Conservation (phyloP, 352 stramenopile genomes). For the Phytophthora palmivora region DNA sequence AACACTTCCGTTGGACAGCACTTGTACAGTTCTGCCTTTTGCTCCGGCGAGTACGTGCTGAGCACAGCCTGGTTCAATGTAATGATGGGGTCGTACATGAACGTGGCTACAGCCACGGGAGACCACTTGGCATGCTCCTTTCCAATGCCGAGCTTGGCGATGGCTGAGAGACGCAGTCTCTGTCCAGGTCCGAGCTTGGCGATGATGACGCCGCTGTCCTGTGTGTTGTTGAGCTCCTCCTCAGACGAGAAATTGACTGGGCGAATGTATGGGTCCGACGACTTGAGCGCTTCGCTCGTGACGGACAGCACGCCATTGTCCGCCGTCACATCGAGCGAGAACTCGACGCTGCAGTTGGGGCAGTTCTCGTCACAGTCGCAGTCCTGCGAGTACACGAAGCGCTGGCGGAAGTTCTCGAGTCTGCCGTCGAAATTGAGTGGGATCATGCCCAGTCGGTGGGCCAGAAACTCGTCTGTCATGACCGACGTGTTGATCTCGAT, state of each 20-base stretch:
- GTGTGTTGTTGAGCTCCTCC: constrained; percentile 93
- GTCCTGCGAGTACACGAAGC: constrained; percentile 90
- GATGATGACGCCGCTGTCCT: constrained; percentile 96
- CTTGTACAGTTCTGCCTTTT: constrained; percentile 96
- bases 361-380: constrained; percentile 97
- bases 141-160: constrained; percentile 94
- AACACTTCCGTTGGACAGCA: constrained; percentile 95
- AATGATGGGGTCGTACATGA: constrained; percentile 93
- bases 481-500: constrained; percentile 98
- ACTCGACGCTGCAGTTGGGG: constrained; percentile 96
- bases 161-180: constrained; percentile 94
- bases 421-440: constrained; percentile 91
- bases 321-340: constrained; percentile 94
- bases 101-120: constrained; percentile 95
- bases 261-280: constrained; percentile 86
- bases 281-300: constrained; percentile 83
- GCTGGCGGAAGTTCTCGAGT: constrained; percentile 90
- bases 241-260: constrained; percentile 89
- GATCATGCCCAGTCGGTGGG: constrained; percentile 97
- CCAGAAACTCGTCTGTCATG: constrained; percentile 99
- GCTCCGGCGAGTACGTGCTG: constrained; percentile 93
- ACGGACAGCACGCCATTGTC: constrained; percentile 76
- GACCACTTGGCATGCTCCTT: constrained; percentile 99
- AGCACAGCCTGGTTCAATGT: constrained; percentile 92
- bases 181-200: constrained; percentile 96